These are phyloP conservation scores for Fremontodendron californicum DNA, from an alignment of 345 rosid species.

Conservation along the genomic window DNA sequence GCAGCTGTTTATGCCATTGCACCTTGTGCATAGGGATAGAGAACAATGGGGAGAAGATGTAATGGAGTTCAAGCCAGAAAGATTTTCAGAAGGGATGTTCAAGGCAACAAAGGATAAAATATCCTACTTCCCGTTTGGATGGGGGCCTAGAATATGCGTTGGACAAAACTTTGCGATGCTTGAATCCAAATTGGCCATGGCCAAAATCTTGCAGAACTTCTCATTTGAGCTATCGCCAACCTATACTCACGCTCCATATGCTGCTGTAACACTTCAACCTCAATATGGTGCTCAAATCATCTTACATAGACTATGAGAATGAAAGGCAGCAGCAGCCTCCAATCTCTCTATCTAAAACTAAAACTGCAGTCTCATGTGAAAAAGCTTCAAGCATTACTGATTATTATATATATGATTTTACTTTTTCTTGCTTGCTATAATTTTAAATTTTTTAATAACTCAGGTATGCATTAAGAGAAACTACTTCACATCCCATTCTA, in stretches of 20 bases:
- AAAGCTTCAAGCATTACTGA: neutral
- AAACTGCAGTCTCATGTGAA: neutral
- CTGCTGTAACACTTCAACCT: slow-evolving; percentile 47
- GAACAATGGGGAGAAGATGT: slow-evolving; percentile 43
- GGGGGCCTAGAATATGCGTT: slow-evolving; percentile 46
- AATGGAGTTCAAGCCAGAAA: slow-evolving; percentile 39
- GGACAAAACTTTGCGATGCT: slow-evolving; percentile 43
- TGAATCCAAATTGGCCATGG: slow-evolving; percentile 52
- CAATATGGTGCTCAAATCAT: slow-evolving; percentile 47
- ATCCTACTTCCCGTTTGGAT: slow-evolving; percentile 35
- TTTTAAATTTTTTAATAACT: neutral
- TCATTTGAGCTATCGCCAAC: slow-evolving; percentile 43
- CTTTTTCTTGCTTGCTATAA: neutral
- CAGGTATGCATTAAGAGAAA: neutral
- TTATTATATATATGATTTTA: neutral
- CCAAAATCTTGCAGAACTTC: slow-evolving; percentile 47
- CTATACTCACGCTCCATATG: slow-evolving; percentile 47
- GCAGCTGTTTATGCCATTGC: slow-evolving; percentile 33
- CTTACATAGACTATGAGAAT: slow-evolving; percentile 18
- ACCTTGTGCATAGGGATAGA: slow-evolving; percentile 33
- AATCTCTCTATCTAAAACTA: neutral
- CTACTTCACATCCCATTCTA: neutral
- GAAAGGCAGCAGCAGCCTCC: neutral
- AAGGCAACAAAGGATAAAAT: slow-evolving; percentile 29
- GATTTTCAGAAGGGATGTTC: slow-evolving; percentile 38